Evolutionary conservation across 2,329 filamentous ascomycete species (phyloP), one percentile per base, ranked within the genome.

Genomic region (Paraphaeosphaeria minitans): DNA sequence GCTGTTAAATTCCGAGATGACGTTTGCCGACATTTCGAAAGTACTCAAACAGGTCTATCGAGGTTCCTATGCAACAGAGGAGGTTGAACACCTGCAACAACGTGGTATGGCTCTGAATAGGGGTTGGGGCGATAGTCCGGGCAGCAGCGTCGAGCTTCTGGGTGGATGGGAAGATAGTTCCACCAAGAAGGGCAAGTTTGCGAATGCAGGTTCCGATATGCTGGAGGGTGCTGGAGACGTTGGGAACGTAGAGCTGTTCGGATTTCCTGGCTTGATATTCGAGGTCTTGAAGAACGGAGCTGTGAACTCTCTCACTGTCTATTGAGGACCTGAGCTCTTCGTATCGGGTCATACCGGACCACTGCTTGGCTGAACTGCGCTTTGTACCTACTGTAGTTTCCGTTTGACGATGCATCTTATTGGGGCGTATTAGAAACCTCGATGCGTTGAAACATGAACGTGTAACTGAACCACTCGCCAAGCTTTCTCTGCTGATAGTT

Each of bases 201-300:
- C 66, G 7, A 73, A 72, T 57, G 61, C 69, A 14, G 72, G 68
- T 61, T 73, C 75, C 60, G 72, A 69, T 68, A 67, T 80, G 68
- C 70, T 78, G 66, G 72, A 79, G 63, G 69, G 72, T 78, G 81
- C 68, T 76, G 77, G 71, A 68, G 78, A 88, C 62, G 75, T 89
- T 60, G 87, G 86, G 21, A 90, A 89, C 56, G 97, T 93, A 16
- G 94, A 93, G 61, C 78, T 99, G 29, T 98, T 92, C 79, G 93
- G 94, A 1, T 97, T 97, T 71, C 94, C 95, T 0, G 94, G 95
- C 0, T 80, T 98, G 76, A 87, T 97, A 48, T 98, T 99, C 79
- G 95, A 99, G 79, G 94, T 99, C 29, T 79, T 98, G 76, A 93
- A 91, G 86, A 97, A 96, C 72, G 93, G 91, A 4, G 89, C 87